Conservation (phyloP, 1,284 basidiomycete genomes). For the Ustilago shanxiensis region DNA sequence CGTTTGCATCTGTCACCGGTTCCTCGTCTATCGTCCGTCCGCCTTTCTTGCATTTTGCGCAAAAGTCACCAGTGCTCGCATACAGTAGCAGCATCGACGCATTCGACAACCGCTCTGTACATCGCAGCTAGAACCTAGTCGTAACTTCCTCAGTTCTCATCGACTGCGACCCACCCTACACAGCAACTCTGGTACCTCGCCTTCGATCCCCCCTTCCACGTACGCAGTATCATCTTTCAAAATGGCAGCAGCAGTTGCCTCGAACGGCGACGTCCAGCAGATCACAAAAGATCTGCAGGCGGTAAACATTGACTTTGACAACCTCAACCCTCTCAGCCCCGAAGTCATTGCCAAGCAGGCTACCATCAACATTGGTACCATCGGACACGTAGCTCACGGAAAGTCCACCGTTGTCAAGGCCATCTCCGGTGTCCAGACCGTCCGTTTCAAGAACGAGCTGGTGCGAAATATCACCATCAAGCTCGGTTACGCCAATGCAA, state of each 20-base stretch:
- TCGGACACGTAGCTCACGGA: constrained; percentile 78
- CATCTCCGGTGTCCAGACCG: constrained; percentile 98
- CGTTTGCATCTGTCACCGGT: constrained; percentile 16
- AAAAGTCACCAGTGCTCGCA: neutral
- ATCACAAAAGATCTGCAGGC: constrained; percentile 48
- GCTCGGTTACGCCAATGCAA: constrained; percentile 96
- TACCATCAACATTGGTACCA: constrained; percentile 70
- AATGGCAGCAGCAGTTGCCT: constrained; percentile 55
- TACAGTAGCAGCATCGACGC: constrained; percentile 9
- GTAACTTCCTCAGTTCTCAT: neutral
- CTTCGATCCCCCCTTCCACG: constrained; percentile 9
- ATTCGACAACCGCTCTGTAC: neutral
- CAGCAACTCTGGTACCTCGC: too few relatives aligned
- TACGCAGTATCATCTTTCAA: constrained; percentile 9
- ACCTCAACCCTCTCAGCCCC: constrained; percentile 89
- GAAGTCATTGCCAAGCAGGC: constrained; percentile 99
- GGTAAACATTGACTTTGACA: constrained; percentile 51
- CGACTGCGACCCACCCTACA: neutral
- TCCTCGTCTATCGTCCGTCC: constrained; percentile 3
- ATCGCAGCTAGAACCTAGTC: neutral
- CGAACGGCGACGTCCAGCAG: constrained; percentile 40
- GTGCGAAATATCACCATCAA: constrained; percentile 97
- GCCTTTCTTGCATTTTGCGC: constrained; percentile 1
- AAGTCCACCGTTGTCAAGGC: constrained; percentile 99
- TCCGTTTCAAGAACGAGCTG: constrained; percentile 95